phyloP scores from a whole-genome alignment of 768 basidiomycete genomes.

The Rhodotorula sphaerocarpa region DNA sequence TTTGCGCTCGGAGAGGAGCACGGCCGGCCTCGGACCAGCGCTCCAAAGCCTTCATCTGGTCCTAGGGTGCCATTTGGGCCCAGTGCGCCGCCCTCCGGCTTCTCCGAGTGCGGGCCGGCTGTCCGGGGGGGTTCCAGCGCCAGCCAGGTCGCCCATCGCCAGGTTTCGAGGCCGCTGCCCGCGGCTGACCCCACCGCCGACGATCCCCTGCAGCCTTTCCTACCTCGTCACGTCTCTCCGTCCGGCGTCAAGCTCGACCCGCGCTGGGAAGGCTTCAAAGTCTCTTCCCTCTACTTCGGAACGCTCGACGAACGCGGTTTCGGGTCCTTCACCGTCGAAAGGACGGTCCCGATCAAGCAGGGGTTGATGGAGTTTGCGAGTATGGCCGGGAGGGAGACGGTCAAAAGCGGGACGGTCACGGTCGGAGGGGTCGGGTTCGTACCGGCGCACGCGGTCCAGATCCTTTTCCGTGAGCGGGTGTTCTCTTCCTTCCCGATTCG shows the following conservation, averaged over 20 bases:
- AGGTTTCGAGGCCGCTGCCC: no score
- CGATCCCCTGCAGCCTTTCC: neutral
- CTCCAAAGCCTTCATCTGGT: no score
- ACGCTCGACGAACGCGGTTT: constrained; percentile 12
- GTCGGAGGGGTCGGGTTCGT: constrained; percentile 1
- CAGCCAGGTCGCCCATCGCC: no score
- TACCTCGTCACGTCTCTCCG: neutral
- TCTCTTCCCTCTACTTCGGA: constrained; percentile 12
- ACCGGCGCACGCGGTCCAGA: neutral
- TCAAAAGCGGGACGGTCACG: neutral
- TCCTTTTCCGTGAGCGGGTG: neutral
- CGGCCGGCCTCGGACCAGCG: no score
- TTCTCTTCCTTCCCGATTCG: no score
- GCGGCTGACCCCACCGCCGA: no score
- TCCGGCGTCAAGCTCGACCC: neutral
- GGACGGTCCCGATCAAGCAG: neutral
- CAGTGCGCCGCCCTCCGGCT: no score
- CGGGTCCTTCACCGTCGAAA: neutral
- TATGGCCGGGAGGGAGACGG: no score
- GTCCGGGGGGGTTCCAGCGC: no score
- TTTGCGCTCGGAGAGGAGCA: no score
- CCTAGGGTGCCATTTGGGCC: no score
- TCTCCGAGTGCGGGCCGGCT: no score
- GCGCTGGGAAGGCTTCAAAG: neutral
- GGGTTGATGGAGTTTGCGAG: constrained; percentile 10